These are phyloP conservation scores for Coemansia sp. DNA, from an alignment of 192 early-diverging fungal species.

Conservation along the genomic window DNA sequence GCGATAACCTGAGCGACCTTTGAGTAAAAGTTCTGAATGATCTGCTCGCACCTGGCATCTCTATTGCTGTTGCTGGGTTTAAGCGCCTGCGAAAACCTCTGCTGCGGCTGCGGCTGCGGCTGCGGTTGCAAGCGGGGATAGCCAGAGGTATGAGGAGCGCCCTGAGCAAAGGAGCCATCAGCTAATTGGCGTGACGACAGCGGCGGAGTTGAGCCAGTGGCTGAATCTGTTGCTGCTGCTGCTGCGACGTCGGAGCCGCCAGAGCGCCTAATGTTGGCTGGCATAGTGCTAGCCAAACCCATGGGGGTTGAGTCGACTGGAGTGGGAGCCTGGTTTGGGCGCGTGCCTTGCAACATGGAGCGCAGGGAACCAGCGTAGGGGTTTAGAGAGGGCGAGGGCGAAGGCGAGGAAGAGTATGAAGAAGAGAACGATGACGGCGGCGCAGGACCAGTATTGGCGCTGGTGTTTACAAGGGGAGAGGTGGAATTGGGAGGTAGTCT, in stretches of 20 bases:
- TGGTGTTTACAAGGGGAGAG: constrained; percentile 7
- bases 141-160: not conserved
- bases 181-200: not conserved
- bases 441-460: not conserved
- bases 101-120: constrained; percentile 10
- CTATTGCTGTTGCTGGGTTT: constrained; percentile 10
- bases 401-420: constrained; percentile 42
- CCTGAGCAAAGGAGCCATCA: not conserved
- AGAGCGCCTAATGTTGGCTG: constrained; percentile 40
- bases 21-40: constrained; percentile 50
- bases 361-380: constrained; percentile 35
- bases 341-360: constrained; percentile 15
- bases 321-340: not conserved
- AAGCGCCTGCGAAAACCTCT: not conserved
- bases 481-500: constrained; percentile 28
- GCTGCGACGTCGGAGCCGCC: not conserved
- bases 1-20: constrained; percentile 47
- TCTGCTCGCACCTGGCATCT: constrained; percentile 48
- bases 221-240: not conserved
- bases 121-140: constrained; percentile 1
- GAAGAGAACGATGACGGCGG: constrained; percentile 18
- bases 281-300: constrained; percentile 10
- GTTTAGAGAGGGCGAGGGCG: constrained; percentile 46
- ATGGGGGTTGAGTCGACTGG: not conserved
- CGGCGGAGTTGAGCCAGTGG: not conserved